Evolutionary conservation across 805 yeast species (phyloP).

Genomic region (Candida stauntonica): DNA sequence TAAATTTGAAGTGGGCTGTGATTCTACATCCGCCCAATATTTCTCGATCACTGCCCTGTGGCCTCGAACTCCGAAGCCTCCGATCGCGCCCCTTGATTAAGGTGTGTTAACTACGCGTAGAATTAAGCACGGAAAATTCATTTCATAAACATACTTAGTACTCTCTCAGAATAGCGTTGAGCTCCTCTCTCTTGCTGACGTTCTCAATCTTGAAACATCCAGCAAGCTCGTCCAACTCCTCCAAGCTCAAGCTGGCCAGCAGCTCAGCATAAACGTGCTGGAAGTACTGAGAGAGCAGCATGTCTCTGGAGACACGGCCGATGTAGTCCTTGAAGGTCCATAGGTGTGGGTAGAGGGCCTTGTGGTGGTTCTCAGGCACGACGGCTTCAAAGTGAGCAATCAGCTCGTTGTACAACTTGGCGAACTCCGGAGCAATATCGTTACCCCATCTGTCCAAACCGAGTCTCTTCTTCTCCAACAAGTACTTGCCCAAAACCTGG

Average conservation of each 20-base stretch:
- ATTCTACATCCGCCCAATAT: too few relatives aligned
- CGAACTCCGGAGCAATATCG: slow-evolving; percentile 39
- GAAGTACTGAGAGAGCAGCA: slow-evolving; percentile 40
- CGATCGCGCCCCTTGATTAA: too few relatives aligned
- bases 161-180: slow-evolving; percentile 29
- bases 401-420: slow-evolving; percentile 34
- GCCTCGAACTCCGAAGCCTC: too few relatives aligned
- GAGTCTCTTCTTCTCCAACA: slow-evolving; percentile 39
- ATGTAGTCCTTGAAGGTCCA: slow-evolving; percentile 38
- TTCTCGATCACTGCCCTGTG: too few relatives aligned
- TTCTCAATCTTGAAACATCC: slow-evolving; percentile 47
- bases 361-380: slow-evolving; percentile 38
- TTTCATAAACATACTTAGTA: slow-evolving; percentile 8
- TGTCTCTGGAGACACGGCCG: slow-evolving; percentile 39
- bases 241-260: slow-evolving; percentile 37
- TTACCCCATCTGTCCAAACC: slow-evolving; percentile 51
- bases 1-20: too few relatives aligned
- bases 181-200: slow-evolving; percentile 37
- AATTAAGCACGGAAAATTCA: too few relatives aligned
- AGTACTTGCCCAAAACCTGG: slow-evolving; percentile 38
- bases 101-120: too few relatives aligned
- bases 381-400: slow-evolving; percentile 34
- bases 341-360: slow-evolving; percentile 37
- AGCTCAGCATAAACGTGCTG: slow-evolving; percentile 44
- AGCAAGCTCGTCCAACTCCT: slow-evolving; percentile 47